A percentile compares a stretch with the other conserved stretches of the same genome.
Conservation (phyloP, 306 rosid genomes). For the Cicer judaicum region DNA sequence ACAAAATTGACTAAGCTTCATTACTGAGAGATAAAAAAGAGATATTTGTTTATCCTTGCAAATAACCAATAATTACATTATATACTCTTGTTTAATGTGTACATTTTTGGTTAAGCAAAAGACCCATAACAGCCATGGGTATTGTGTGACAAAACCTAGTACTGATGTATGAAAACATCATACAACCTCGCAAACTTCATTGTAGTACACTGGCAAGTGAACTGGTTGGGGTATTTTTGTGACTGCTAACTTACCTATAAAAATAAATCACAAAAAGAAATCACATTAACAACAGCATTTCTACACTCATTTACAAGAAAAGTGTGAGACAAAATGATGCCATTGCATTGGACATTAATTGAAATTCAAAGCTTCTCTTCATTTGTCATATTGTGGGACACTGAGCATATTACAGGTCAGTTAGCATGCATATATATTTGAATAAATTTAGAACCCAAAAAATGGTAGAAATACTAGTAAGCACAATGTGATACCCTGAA, state of each 20-base stretch:
- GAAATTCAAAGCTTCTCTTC: background rate
- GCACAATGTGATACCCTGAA: background rate
- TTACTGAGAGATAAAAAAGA: background rate
- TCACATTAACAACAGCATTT: slow-evolving; percentile 12
- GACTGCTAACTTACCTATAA: slow-evolving; percentile 42
- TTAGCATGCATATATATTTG: background rate
- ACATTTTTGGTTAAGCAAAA: background rate
- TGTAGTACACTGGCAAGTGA: background rate
- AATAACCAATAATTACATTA: slow-evolving; percentile 24
- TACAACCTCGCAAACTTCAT: slow-evolving; percentile 20
- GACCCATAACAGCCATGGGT: background rate
- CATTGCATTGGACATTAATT: background rate
- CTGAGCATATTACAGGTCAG: background rate
- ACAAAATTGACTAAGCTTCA: background rate
- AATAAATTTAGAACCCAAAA: background rate
- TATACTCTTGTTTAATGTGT: background rate
- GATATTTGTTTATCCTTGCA: background rate
- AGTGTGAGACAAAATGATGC: slow-evolving; percentile 2
- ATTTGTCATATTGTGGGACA: background rate
- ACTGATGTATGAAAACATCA: slow-evolving; percentile 5
- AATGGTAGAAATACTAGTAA: background rate
- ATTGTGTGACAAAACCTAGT: background rate
- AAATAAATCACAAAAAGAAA: slow-evolving; percentile 20
- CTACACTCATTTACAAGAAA: background rate
- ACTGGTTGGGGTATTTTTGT: background rate